Evolutionary conservation across 371 early-diverging fungal genomes (phyloP), one percentile per base, ranked within the genome.

Genomic region (Mortierella sp.): DNA sequence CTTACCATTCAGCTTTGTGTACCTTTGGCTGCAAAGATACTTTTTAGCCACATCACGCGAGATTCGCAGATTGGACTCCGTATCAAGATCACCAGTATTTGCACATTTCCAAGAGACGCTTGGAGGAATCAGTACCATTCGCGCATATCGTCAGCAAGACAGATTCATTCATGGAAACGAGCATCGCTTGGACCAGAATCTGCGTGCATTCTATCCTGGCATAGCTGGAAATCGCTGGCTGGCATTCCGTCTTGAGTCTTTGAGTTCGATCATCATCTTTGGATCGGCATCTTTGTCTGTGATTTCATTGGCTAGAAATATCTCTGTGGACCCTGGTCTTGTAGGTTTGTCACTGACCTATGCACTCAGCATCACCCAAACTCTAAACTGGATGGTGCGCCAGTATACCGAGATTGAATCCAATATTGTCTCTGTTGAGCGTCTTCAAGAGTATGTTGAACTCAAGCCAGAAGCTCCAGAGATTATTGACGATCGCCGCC

Each of bases 221-320:
- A 84, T 96, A 20, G 89, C 93, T 5, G 90, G 93, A 62, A 97
- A 97, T 72, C 94, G 97, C 58, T 98, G 98, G 95, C 79, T 97
- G 45, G 96, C 97, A 30, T 90, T 97, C 32, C 92, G 98, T 40
- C 90, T 97, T 16, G 97, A 98, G 85, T 87, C 92, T 12, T 64
- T 92, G 68, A 90, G 91, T n/a, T 89, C 91, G 26, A 83, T 88
- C 61, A 92, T 94, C 62, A 90, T 93, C 68, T 90, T 93, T 58
- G 87, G 89, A 22, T 90, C 93, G 11, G 87, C 94, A 0, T 75
- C 89, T 18, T 84, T 94, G 43, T 87, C 92, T 30, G 93, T 94
- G 3, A 63, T 91, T 12, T 86, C 87, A 12, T 68, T 93, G 39
- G 66, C 81, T 59, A 80, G 84, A 5, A 73, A 72, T 5, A 72